A percentile compares a stretch with the other conserved stretches of the same genome.
phyloP scores from a whole-genome alignment of 2,329 filamentous ascomycete species.

The Epichloe amarillans region DNA sequence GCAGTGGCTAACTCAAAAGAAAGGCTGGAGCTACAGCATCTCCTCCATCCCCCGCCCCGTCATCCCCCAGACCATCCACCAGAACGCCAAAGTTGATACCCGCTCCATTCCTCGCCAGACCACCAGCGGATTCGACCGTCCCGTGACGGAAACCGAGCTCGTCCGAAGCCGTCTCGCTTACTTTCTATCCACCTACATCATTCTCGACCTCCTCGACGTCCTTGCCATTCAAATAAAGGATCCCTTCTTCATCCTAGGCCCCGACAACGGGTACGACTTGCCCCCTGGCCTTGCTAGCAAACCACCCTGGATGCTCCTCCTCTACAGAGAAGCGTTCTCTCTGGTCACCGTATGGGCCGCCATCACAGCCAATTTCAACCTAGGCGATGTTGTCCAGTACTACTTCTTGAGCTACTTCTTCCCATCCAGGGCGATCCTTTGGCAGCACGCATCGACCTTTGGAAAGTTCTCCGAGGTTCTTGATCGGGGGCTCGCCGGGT shows the following conservation, averaged over 20 bases:
- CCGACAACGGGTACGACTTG: conserved; percentile 21
- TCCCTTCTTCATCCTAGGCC: conserved; percentile 56
- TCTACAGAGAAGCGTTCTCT: conserved; percentile 44
- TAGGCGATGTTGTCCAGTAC: conserved; percentile 45
- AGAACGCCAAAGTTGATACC: conserved; percentile 27
- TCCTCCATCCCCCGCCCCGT: conserved; percentile 34
- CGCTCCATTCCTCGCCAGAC: conserved; percentile 28
- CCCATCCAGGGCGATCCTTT: conserved; percentile 35
- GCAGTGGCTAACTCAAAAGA: neutral
- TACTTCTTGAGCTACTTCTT: conserved; percentile 36
- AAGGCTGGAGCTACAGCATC: conserved; percentile 46
- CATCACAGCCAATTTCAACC: conserved; percentile 45
- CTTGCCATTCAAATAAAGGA: conserved; percentile 59
- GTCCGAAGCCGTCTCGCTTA: conserved; percentile 29
- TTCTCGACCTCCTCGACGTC: conserved; percentile 58
- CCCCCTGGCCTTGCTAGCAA: conserved; percentile 30
- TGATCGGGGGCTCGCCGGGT: conserved; percentile 61
- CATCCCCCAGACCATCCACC: conserved; percentile 16
- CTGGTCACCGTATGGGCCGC: conserved; percentile 44
- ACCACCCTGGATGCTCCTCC: conserved; percentile 31
- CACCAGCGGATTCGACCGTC: conserved; percentile 31
- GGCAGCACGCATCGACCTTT: conserved; percentile 40
- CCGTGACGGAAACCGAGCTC: conserved; percentile 29
- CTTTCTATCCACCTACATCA: conserved; percentile 46
- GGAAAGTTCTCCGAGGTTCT: conserved; percentile 42